Conservation (phyloP, 495 filamentous ascomycete species). For the Hypomontagnella monticulosa region DNA sequence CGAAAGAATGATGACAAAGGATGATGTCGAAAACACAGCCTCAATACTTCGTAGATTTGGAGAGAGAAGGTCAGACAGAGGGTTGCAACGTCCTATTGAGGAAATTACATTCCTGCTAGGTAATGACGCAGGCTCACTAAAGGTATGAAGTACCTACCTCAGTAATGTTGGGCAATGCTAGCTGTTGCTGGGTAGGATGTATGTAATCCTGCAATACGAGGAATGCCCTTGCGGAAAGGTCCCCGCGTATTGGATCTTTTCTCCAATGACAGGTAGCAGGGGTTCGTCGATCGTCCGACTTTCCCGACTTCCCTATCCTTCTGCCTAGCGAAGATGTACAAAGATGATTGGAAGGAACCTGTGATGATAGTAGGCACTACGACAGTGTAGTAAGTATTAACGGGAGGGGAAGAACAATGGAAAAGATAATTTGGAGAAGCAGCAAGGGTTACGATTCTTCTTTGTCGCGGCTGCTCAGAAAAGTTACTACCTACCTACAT, state of each 20-base stretch:
- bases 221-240: no score
- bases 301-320: neutral
- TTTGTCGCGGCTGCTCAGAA: no score
- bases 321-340: no score
- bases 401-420: no score
- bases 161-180: neutral
- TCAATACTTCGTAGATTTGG: slow-evolving; percentile 3
- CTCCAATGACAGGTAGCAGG: slow-evolving; percentile 16
- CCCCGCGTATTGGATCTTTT: slow-evolving; percentile 16
- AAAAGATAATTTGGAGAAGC: no score
- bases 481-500: no score
- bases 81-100: slow-evolving; percentile 15
- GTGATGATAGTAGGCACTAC: no score
- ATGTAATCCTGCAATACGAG: slow-evolving; percentile 36
- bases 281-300: neutral
- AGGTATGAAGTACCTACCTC: neutral
- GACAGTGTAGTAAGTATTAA: no score
- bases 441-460: no score
- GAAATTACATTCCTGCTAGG: slow-evolving; percentile 39
- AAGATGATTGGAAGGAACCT: no score
- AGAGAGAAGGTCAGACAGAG: neutral
- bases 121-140: slow-evolving; percentile 2
- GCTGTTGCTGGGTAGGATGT: neutral
- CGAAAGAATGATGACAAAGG: slow-evolving; percentile 31
- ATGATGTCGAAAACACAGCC: slow-evolving; percentile 25